A percentile compares a stretch with the other conserved stretches of the same genome.
phyloP scores from a whole-genome alignment of 441 rosid species.

The Aquilaria agallochum region DNA sequence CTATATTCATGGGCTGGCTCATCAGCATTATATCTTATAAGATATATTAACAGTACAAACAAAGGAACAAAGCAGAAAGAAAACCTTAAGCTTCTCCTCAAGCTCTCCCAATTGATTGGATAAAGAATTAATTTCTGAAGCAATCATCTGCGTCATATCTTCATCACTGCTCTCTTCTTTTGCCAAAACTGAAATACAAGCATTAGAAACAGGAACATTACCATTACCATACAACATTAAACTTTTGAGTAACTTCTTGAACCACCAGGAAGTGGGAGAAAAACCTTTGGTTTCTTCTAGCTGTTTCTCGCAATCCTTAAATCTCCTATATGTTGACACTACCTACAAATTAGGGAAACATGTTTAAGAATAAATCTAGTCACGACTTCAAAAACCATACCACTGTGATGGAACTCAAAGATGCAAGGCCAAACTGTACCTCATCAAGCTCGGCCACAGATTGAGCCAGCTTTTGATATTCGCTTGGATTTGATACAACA shows the following conservation, averaged over 20 bases:
- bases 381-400: slow-evolving; percentile 3
- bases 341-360: slow-evolving; percentile 39
- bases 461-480: slow-evolving; percentile 86
- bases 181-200: slow-evolving; percentile 46
- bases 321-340: slow-evolving; percentile 62
- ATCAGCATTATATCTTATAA: not conserved
- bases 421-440: slow-evolving; percentile 31
- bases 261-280: slow-evolving; percentile 4
- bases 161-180: slow-evolving; percentile 74
- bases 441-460: slow-evolving; percentile 83
- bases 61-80: slow-evolving; percentile 26
- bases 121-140: slow-evolving; percentile 62
- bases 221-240: not conserved
- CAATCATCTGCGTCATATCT: slow-evolving; percentile 96
- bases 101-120: slow-evolving; percentile 56
- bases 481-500: slow-evolving; percentile 68
- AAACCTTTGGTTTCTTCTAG: slow-evolving; percentile 75
- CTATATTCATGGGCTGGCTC: not conserved
- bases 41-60: not conserved
- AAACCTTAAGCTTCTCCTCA: slow-evolving; percentile 85
- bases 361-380: slow-evolving; percentile 1
- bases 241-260: slow-evolving; percentile 1
- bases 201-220: slow-evolving; percentile 3
- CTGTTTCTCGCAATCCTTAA: slow-evolving; percentile 80
- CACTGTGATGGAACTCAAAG: slow-evolving; percentile 3